phyloP scores from a whole-genome alignment of 1,139 yeast species.

The Debaryomycetaceae sp. region DNA sequence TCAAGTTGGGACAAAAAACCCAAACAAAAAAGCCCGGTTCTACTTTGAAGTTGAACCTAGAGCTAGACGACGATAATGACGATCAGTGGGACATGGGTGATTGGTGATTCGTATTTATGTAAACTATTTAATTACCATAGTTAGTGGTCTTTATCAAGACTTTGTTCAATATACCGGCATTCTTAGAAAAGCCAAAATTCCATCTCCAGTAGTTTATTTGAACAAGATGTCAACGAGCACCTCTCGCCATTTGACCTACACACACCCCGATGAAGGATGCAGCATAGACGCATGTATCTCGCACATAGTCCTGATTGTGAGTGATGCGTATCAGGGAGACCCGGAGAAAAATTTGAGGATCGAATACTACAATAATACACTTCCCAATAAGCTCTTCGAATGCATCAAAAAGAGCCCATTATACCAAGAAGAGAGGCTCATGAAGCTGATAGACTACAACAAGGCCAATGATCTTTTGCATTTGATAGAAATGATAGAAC shows the following conservation, averaged over 20 bases:
- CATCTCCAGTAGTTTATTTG: neutral
- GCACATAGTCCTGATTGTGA: neutral
- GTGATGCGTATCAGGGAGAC: neutral
- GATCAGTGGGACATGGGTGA: conserved; percentile 51
- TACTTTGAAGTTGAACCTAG: conserved; percentile 36
- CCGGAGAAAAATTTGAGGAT: neutral
- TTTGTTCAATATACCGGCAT: neutral
- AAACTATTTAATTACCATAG: neutral
- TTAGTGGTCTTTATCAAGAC: neutral
- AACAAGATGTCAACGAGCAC: too few species aligned
- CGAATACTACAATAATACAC: conserved; percentile 3
- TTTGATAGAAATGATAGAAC: neutral
- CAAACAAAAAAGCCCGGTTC: conserved; percentile 20
- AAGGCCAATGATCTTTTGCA: conserved; percentile 2
- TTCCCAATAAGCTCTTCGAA: conserved; percentile 3
- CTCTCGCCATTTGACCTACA: conserved; percentile 1
- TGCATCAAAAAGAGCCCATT: conserved; percentile 1
- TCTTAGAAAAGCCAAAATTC: neutral
- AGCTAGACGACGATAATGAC: conserved; percentile 43
- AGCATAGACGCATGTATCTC: conserved; percentile 2
- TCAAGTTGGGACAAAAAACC: conserved; percentile 24
- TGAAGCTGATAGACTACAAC: conserved; percentile 3
- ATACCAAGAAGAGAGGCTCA: conserved; percentile 1
- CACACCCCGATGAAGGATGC: conserved; percentile 1
- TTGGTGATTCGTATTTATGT: neutral